phyloP scores from a whole-genome alignment of 2,329 filamentous ascomycete species.

The Alternaria ethzedia region DNA sequence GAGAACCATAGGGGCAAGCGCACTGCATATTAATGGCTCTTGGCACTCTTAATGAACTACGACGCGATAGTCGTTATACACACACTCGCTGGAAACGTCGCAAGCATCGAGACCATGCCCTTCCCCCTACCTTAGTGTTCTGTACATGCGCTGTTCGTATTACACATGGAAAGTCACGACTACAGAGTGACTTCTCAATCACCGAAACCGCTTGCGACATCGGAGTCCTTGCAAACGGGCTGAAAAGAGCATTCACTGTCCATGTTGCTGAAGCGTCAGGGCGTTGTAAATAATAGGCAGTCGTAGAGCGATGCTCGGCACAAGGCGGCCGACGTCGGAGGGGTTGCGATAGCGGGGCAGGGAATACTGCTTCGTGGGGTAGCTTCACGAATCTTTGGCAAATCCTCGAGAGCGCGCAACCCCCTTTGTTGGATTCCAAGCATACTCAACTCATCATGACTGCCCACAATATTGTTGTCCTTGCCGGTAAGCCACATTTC shows the following conservation, averaged over 20 bases:
- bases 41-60: background rate
- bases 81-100: background rate
- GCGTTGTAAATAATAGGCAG: background rate
- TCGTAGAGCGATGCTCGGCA: slow-evolving; percentile 1
- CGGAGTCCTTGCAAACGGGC: background rate
- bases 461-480: slow-evolving; percentile 51
- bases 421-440: background rate
- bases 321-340: slow-evolving; percentile 11
- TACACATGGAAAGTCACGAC: background rate
- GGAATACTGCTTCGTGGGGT: slow-evolving; percentile 6
- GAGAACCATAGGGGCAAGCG: background rate
- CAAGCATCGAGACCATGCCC: background rate
- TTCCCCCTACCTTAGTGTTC: background rate
- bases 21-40: background rate
- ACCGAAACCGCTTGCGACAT: background rate
- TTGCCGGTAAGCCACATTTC: slow-evolving; percentile 42
- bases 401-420: slow-evolving; percentile 1
- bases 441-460: slow-evolving; percentile 33
- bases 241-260: background rate
- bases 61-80: background rate
- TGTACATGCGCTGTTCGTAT: background rate
- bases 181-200: background rate
- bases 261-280: background rate
- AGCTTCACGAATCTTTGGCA: slow-evolving; percentile 7
- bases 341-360: slow-evolving; percentile 6